Base-by-base conservation (phyloP, 495 filamentous ascomycete species). In the Aspergillus coremiiformis region DNA sequence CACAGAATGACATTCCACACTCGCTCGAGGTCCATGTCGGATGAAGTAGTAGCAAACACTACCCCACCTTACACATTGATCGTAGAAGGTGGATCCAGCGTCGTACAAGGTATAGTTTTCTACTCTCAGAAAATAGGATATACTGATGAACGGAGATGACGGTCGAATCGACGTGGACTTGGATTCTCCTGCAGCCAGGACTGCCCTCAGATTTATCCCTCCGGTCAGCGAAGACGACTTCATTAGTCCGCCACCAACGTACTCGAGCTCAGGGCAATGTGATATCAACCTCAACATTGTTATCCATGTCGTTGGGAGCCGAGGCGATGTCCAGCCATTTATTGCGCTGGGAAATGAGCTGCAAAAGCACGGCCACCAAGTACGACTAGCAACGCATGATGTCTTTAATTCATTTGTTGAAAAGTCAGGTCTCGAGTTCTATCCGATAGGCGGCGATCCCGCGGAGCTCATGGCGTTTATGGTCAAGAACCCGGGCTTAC, bases 331-430 rank as follows among this genome's bases (percentile, higher is more conserved):
- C 5, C 75, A 80, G 52, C 75, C 77, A 11, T 79, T 78, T 49
- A 68, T 80, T 21, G 76, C 76, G 1, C 57, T 81, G 21, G 78
- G 78, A 1, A 75, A 73, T 48, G 75, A 72, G 32, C 57, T 81
- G 27, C 65, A 75, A 47, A 58, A 60, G 14, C 52, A 69, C 52
- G 70, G 71, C 14, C 74, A 77, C 63, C 77, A 82, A 0, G 77
- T 87, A 1, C 74, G 84, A 9, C 57, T 87, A 20, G 81, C 81
- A 0, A 87, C 83, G 5, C 84, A 87, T 60, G 67, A 71, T 4
- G 71, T 68, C 0, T 86, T 86, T 64, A 75, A 75, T 51, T 62
- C 72, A 0, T 84, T 86, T 47, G 77, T 83, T 11, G 58, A 54
- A 14, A 67, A 77, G 39, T 75, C 76, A 14, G 75, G 73, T 0